phyloP scores from a whole-genome alignment of 1,139 yeast genomes.

The Candida neerlandica region DNA sequence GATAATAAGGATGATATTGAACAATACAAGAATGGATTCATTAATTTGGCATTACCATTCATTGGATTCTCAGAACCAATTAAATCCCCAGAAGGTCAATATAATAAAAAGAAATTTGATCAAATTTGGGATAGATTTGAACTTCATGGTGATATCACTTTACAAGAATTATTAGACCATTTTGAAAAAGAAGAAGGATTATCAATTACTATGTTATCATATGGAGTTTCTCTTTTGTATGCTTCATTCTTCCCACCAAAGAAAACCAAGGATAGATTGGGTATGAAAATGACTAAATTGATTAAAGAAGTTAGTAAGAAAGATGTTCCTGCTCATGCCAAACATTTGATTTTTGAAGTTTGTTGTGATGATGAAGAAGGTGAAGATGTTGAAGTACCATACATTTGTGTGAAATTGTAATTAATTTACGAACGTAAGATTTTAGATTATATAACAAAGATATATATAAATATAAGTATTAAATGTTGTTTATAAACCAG shows the following conservation, averaged over 20 bases:
- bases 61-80: conserved; percentile 97
- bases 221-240: conserved; percentile 85
- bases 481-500: not conserved
- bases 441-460: not conserved
- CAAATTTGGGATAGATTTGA: conserved; percentile 95
- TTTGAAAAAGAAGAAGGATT: conserved; percentile 83
- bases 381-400: conserved; percentile 96
- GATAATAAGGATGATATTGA: conserved; percentile 75
- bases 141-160: conserved; percentile 73
- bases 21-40: conserved; percentile 90
- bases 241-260: conserved; percentile 94
- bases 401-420: conserved; percentile 56
- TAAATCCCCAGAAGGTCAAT: conserved; percentile 77
- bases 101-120: conserved; percentile 80
- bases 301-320: conserved; percentile 84
- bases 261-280: conserved; percentile 78
- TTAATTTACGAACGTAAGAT: not conserved
- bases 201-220: conserved; percentile 87
- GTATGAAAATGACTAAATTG: conserved; percentile 67
- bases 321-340: conserved; percentile 73
- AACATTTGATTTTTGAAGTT: conserved; percentile 80
- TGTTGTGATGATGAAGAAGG: conserved; percentile 92
- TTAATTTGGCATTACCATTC: conserved; percentile 93
- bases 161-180: conserved; percentile 72
- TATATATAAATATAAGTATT: not conserved